Percentiles rank a stretch among this genome's conserved stretches.
Evolutionary conservation across 2,329 filamentous ascomycete species (phyloP).

Genomic region (Neurospora crassa): DNA sequence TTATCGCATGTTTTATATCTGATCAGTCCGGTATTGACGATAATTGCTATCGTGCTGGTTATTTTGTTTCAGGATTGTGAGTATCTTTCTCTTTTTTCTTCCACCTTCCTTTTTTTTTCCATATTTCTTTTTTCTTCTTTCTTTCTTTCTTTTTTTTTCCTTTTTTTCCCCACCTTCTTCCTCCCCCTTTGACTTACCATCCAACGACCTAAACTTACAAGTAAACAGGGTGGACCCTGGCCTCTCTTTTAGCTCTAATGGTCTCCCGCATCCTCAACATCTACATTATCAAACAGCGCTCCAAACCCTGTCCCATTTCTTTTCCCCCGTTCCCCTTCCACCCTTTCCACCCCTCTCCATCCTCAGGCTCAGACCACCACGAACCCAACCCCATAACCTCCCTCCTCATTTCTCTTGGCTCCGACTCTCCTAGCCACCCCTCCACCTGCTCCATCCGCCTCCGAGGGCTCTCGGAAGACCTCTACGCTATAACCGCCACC

Average conservation of each 20-base stretch:
- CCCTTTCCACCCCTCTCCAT: constrained; percentile 12
- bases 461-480: constrained; percentile 42
- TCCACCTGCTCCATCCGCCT: constrained; percentile 34
- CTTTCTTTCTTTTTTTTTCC: background rate
- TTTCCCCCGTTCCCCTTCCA: constrained; percentile 2
- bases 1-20: constrained; percentile 40
- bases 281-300: constrained; percentile 43
- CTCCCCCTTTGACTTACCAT: too few relatives aligned
- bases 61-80: constrained; percentile 37
- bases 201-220: constrained; percentile 3
- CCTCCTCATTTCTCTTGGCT: constrained; percentile 42
- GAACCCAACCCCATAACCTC: constrained; percentile 26
- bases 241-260: constrained; percentile 38
- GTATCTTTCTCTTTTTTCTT: constrained; percentile 2
- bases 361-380: constrained; percentile 1
- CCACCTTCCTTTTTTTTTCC: too few relatives aligned
- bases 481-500: constrained; percentile 49
- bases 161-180: background rate
- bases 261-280: constrained; percentile 46
- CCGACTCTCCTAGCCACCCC: constrained; percentile 26
- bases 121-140: background rate
- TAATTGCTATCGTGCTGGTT: constrained; percentile 33
- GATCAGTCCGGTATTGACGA: constrained; percentile 35
- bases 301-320: constrained; percentile 2
- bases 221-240: constrained; percentile 36